Evolutionary conservation across 1,139 yeast species (phyloP).

Genomic region (Geotrichum australiense): DNA sequence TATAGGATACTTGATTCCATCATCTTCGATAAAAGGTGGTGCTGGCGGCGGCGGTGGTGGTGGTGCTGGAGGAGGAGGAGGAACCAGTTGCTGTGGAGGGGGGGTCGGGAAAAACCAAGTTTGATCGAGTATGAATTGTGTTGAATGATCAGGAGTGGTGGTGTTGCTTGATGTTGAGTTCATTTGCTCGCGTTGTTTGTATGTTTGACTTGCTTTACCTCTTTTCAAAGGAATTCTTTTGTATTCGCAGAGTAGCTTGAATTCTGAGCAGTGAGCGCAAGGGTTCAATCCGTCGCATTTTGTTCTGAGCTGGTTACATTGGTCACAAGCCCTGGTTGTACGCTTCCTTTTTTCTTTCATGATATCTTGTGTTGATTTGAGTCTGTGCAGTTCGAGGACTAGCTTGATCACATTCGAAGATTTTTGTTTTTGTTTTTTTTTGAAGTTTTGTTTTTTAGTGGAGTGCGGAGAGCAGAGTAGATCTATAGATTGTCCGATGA

Average conservation of each 20-base stretch:
- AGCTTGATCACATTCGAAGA: conserved; percentile 3
- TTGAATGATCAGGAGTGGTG: conserved; percentile 2
- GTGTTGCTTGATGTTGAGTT: not conserved
- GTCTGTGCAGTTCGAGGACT: not conserved
- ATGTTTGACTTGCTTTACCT: conserved; percentile 35
- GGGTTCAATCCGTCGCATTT: conserved; percentile 39
- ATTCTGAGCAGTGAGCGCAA: conserved; percentile 34
- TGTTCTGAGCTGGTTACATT: conserved; percentile 38
- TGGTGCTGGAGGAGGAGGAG: not conserved
- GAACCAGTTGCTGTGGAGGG: not conserved
- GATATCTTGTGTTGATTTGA: not conserved
- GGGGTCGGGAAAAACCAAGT: conserved; percentile 5
- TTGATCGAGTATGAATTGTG: conserved; percentile 5
- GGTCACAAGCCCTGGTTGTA: conserved; percentile 38
- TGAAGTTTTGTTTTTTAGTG: not conserved
- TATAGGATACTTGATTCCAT: conserved; percentile 23
- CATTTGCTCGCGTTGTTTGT: conserved; percentile 15
- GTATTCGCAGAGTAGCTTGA: conserved; percentile 34
- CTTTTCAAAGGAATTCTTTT: conserved; percentile 36
- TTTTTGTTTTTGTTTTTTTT: not conserved
- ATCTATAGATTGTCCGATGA: no score
- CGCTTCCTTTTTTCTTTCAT: conserved; percentile 22
- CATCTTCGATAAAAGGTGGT: not conserved
- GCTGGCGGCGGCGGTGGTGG: not conserved
- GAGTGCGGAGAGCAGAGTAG: not conserved